Evolutionary conservation across 768 basidiomycete genomes (phyloP), one percentile per base, ranked within the genome.

Genomic region (Suillus hirtellus): DNA sequence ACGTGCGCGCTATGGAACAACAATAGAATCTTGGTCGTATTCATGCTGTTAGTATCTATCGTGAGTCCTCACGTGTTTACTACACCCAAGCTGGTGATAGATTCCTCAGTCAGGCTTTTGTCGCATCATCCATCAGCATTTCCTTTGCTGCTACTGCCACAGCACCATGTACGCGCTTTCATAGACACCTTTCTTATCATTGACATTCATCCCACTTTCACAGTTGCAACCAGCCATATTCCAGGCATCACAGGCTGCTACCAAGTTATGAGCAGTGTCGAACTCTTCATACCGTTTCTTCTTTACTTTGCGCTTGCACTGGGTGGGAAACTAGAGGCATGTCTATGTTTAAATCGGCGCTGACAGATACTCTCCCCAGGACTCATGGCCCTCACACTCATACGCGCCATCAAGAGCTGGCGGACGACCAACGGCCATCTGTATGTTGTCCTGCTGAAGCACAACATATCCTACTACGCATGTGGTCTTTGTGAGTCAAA

Each of bases 1-100:
- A 55, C 54, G 4, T 55, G 19, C 37, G 37, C 54, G 34, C 54
- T 55, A 12, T 55, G 54, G 54, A 38, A 55, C 14, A 7, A 55
- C 54, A 55, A 55, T 14, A 55, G 12, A 55, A 14, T 55, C 8
- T 37, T 55, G 4, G 11, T 38, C 12, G 14, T 14, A 15, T 8
- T 12, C 6, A 55, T 35, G 54, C 7, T 38, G 3, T 3, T 9
- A 8, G 3, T n/a, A 21, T 55, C 15, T 38, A n/a, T 55, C 8
- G 54, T 55, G 35, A 55, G 54, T 55, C 14, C 7, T 10, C 12
- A 9, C 44, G 8, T 24, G 3, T 3, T 37, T 3, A 38, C 7
- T 4, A 12, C 14, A 55, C 34, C n/a, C 4, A 12, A 55, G 14
- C 14, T 54, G 19, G 19, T 7, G 37, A 37, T 21, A 37, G 8